These are phyloP conservation scores for Pseudonitzschia multistriata DNA, from an alignment of 108 stramenopile species.

Conservation along the genomic window DNA sequence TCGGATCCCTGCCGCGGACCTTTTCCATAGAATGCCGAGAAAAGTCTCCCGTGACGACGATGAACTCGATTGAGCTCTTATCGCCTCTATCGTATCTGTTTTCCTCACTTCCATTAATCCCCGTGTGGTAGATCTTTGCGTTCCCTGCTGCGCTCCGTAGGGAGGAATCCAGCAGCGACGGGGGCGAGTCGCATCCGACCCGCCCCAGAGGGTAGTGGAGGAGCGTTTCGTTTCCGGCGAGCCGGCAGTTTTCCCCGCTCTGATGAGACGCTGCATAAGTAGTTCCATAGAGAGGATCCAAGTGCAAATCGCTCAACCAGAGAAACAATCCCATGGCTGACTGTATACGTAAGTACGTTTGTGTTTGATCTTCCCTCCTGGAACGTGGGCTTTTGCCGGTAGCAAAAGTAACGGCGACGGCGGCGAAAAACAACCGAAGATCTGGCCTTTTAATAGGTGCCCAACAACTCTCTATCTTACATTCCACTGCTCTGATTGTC, in stretches of 20 bases:
- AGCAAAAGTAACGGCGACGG: too few species aligned
- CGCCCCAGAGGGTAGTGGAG: slow-evolving; percentile 16
- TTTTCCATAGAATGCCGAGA: slow-evolving; percentile 30
- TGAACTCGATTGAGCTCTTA: slow-evolving; percentile 29
- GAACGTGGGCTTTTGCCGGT: too few species aligned
- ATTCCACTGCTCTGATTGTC: too few species aligned
- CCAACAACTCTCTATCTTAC: too few species aligned
- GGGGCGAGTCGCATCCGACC: slow-evolving; percentile 45
- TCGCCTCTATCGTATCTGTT: background rate
- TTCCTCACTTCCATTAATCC: background rate
- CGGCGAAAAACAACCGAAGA: too few species aligned
- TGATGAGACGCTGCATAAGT: slow-evolving; percentile 26
- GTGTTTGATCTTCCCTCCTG: too few species aligned
- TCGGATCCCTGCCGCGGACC: slow-evolving; percentile 10
- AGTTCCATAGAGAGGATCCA: slow-evolving; percentile 62
- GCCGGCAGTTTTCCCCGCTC: background rate
- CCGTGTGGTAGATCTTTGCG: too few species aligned
- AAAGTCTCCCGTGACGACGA: slow-evolving; percentile 58
- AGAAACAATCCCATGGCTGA: slow-evolving; percentile 33
- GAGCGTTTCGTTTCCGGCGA: background rate
- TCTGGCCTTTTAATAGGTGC: too few species aligned
- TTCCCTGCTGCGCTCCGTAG: background rate
- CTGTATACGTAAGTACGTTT: background rate
- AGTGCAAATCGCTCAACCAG: slow-evolving; percentile 73
- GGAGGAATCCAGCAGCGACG: slow-evolving; percentile 24